A percentile compares a stretch with the other conserved stretches of the same genome.
Conservation (phyloP, 495 filamentous ascomycete species). For the Astrothelium subdiscretum region DNA sequence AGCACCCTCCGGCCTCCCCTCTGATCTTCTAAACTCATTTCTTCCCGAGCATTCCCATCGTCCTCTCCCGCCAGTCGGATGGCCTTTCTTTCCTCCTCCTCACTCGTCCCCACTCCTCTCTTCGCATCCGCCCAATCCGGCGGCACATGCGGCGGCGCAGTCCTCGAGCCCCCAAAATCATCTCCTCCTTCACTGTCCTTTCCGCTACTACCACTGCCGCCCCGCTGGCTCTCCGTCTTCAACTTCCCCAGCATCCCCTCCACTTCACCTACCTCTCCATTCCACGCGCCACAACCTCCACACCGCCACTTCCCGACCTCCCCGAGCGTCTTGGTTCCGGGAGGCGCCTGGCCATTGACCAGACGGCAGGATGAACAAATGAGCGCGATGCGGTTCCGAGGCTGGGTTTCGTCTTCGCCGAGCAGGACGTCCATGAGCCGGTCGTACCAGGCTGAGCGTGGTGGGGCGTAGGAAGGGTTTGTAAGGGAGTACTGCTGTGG, state of each 20-base stretch:
- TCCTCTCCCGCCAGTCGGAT: background rate
- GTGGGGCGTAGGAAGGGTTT: constrained; percentile 29
- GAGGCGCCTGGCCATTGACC: constrained; percentile 93
- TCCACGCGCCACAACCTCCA: constrained; percentile 69
- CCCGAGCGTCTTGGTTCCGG: constrained; percentile 62
- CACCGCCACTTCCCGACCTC: constrained; percentile 88
- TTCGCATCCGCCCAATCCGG: background rate
- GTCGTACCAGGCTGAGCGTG: constrained; percentile 77
- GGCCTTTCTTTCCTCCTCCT: background rate
- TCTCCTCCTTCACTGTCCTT: background rate
- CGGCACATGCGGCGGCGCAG: background rate
- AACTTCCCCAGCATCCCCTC: constrained; percentile 38
- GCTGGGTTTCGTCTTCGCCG: constrained; percentile 86
- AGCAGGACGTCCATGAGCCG: constrained; percentile 82
- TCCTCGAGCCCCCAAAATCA: constrained; percentile 5
- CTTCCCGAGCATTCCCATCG: background rate
- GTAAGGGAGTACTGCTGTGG: constrained; percentile 32
- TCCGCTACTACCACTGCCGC: background rate
- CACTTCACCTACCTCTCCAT: constrained; percentile 68
- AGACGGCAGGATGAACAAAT: constrained; percentile 76
- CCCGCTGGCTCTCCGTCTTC: background rate
- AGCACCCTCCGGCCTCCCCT: background rate
- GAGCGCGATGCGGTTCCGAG: constrained; percentile 80
- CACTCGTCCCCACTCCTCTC: background rate
- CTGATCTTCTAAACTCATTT: background rate